Evolutionary conservation across 495 filamentous ascomycete species (phyloP), one percentile per base, ranked within the genome.

Genomic region (Daldinia loculata): DNA sequence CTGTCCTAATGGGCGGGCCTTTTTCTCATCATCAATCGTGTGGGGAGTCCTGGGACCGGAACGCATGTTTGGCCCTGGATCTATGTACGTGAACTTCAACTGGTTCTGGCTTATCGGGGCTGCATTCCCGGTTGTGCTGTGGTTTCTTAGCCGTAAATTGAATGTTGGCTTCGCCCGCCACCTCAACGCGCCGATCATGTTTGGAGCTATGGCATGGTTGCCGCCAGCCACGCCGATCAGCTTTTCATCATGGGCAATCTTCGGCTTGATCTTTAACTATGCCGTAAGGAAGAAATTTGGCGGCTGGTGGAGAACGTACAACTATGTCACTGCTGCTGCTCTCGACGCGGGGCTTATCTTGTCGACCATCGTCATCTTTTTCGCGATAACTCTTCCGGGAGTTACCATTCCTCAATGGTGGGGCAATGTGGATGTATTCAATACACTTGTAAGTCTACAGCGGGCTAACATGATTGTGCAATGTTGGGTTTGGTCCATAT

Each of bases 261-360:
- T 86, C 29, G 87, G 87, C 34, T 78, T 83, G 34, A 78, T 89
- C 26, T 90, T 90, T 76, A 87, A 90, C 62, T 82, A 85, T 15
- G 56, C 80, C 14, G 78, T 90, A 53, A 80, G 82, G 27, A 82
- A 81, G 24, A 82, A 81, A 19, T 85, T 79, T 32, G 76, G 80
- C 26, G 84, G 80, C 0, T 90, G 88, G 88, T 90, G 88, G 88
- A 79, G 78, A 0, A 84, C 84, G 48, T 87, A 74, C 81, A 92
- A 91, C 78, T 92, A 90, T 71, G 80, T 91, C 52, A 83, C 88
- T 0, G 88, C 88, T 11, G 90, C 89, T 0, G 89, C 84, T 5
- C 72, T 83, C 14, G 83, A 86, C 61, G 74, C 77, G 1, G 83
- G 83, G 14, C 72, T 84, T 12, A 76, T 81, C 17, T 67, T 86